Evolutionary conservation across 768 basidiomycete species (phyloP), one percentile per base, ranked within the genome.

Genomic region (Tricholoma sp.): DNA sequence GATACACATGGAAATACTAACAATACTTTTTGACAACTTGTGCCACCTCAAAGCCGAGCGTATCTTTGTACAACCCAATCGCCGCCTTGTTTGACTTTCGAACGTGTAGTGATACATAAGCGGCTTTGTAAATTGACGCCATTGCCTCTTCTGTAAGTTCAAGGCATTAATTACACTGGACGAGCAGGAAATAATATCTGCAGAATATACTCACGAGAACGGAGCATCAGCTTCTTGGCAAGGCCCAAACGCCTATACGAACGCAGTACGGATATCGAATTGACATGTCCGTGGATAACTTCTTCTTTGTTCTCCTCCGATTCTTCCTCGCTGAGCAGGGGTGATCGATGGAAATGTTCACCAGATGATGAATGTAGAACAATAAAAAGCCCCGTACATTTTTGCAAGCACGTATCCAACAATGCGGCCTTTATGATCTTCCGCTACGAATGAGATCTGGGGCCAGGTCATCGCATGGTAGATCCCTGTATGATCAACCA

Each of bases 391-490:
- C 1, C 74, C 83, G 47, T 60, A 96, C 94, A 97, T 96, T 72
- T 95, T 95, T 2, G 91, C 93, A n/a, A 98, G 75, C 34, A 96
- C 94, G 69, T 98, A 98, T 29, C 94, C 94, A 1, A 98, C 92
- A 55, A 98, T 87, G 56, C 89, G 79, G 1, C 94, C 94, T 65
- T 90, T 86, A 64, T 84, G 80, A 63, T 95, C 93, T 66, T 94
- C 93, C 0, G 94, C 94, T 5, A 98, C 93, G 64, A 89, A 96
- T 7, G 92, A 95, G 18, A 97, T 80, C 59, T 92, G 86, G 0
- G 94, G 94, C 94, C 94, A 98, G 5, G 91, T 93, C 73, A 94
- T 77, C 7, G 83, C 79, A 66, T 95, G 94, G 69, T 93, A 95
- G 50, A 95, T 81, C 77, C 94, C 94, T 95, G 63, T 22, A 22